Evolutionary conservation across 2,329 filamentous ascomycete species (phyloP).

Genomic region (Fusarium pseudograminearum): DNA sequence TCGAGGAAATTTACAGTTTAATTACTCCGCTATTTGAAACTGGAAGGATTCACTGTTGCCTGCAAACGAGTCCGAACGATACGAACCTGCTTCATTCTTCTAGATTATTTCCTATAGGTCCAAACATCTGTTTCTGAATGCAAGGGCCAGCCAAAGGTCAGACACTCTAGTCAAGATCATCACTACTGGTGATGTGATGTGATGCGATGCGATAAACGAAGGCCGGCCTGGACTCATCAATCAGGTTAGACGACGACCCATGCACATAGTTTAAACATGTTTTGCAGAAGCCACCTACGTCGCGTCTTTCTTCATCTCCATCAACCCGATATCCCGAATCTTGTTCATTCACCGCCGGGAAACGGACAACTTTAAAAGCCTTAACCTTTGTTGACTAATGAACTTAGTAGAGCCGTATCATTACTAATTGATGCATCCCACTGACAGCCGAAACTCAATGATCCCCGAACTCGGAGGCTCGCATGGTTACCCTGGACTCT

Average conservation of each 20-base stretch:
- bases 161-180: background rate
- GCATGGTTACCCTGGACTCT: background rate
- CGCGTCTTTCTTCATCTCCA: background rate
- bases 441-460: background rate
- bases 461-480: background rate
- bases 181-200: background rate
- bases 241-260: background rate
- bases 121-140: too few relatives aligned
- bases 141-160: background rate
- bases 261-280: background rate
- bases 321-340: background rate
- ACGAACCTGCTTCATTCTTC: background rate
- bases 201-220: background rate
- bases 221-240: background rate
- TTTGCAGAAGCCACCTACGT: slow-evolving; percentile 1
- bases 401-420: background rate
- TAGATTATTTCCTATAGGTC: too few relatives aligned
- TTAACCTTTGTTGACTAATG: background rate
- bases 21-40: slow-evolving; percentile 2
- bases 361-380: background rate
- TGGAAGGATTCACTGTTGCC: background rate
- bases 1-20: slow-evolving; percentile 1
- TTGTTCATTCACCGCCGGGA: background rate
- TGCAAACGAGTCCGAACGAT: background rate
- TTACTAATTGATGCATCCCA: background rate